Evolutionary conservation across 1,139 yeast genomes (phyloP), one percentile per base, ranked within the genome.

Genomic region (Candida albicans): DNA sequence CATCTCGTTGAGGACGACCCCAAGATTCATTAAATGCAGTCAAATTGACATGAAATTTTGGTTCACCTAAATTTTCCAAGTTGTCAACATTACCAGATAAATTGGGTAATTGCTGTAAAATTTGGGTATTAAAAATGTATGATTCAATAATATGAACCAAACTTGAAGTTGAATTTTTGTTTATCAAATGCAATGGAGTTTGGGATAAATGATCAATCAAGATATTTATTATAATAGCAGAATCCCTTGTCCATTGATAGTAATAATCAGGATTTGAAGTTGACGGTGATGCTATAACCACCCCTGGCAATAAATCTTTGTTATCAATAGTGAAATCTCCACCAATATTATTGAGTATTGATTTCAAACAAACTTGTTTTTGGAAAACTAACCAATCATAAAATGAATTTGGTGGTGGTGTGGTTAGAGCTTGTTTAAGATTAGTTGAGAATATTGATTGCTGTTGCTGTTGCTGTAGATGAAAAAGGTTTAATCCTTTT

Each of bases 1-100:
- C 98, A 62, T 93, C 99, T 49, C 89, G 77, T 64, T 91, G 99
- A 0, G 99, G 99, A 54, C 99, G 74, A 1, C 98, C 98, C 99
- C 98, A 91, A 33, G 68, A 60, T 2, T 70, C 81, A 12, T 65
- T 61, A 54, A 85, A 91, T 1, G 86, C 71, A 0, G 78, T 57
- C 26, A 85, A 83, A 58, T 88, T 77, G 2, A 82, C 81, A 58
- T 75, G 62, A 56, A 86, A 90, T 60, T 91, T 91, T 4, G 98
- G 98, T 59, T 91, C 98, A 1, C 97, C 98, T 31, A 91, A 70
- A 2, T 90, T 90, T 35, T 67, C 59, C 44, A 72, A 62, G 33
- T 47, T 50, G 1, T 49, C 47, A 58, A 83, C 83, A 1, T 65
- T 60, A 0, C 97, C 97, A 13, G 90, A 82, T 31, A 77, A 79